phyloP scores from a whole-genome alignment of 768 basidiomycete species.

The Clitopilus hobsonii region DNA sequence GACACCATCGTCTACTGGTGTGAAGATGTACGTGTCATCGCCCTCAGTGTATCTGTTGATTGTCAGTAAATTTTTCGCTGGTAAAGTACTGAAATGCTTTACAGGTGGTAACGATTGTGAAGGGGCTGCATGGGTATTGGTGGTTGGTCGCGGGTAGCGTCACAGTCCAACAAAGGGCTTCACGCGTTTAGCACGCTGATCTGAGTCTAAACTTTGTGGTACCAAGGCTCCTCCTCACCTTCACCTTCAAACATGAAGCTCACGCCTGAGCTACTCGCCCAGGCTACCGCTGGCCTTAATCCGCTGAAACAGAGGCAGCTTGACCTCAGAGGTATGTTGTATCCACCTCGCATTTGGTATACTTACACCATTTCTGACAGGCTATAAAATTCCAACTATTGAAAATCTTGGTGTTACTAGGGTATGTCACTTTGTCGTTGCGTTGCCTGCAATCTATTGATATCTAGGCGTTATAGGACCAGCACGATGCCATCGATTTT shows the following conservation, averaged over 20 bases:
- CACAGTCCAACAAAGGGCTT: conserved; percentile 8
- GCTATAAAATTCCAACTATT: conserved; percentile 91
- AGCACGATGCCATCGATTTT: conserved; percentile 90
- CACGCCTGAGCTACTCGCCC: conserved; percentile 88
- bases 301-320: conserved; percentile 87
- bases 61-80: conserved; percentile 5
- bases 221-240: conserved; percentile 15
- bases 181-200: conserved; percentile 25
- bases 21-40: conserved; percentile 74
- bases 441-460: too few species aligned
- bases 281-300: conserved; percentile 73
- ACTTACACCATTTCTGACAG: conserved; percentile 36
- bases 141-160: conserved; percentile 16
- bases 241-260: conserved; percentile 68
- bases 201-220: conserved; percentile 35
- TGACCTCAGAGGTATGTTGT: conserved; percentile 73
- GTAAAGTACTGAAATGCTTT: conserved; percentile 17
- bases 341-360: conserved; percentile 9
- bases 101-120: conserved; percentile 75
- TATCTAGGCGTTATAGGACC: conserved; percentile 51
- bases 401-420: conserved; percentile 95
- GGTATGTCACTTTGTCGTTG: too few species aligned
- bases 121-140: conserved; percentile 54
- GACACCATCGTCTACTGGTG: conserved; percentile 52
- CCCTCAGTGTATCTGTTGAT: conserved; percentile 57